Base-by-base conservation (phyloP, 306 rosid species). In the Hippophae tibetana region DNA sequence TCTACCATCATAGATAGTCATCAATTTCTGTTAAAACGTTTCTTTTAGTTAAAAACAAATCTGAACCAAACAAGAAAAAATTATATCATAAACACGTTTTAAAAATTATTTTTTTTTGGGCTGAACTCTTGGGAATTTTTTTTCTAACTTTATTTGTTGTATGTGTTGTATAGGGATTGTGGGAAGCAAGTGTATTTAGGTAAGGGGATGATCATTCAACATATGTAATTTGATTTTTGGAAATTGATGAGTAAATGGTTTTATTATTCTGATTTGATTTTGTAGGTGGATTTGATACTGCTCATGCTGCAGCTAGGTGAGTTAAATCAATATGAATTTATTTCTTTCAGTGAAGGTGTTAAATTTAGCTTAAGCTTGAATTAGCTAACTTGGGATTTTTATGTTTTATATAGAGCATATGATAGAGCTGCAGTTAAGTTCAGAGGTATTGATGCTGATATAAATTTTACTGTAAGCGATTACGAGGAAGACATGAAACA, bases 111-210 rank as follows among this genome's bases (percentile, higher is more conserved):
- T 12, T 0, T 8, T 41, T 57, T 13, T 1, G 23, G 18, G 23
- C 14, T 1, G 8, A 47, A 50, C 48, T 57, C 25, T 42, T 57
- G 54, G 52, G 31, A 10, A 7, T 14, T 58, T 6, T 12, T 23
- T 62, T 13, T 10, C 8, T 7, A 7, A 44, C 49, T 18, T 50
- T 2, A 42, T 1, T 9, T 52, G 13, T 9, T 27, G 38, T 6
- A 23, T 59, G 9, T 49, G 42, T 40, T 52, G 25, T 52, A 8
- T 10, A 81, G 86, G 86, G 86, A 81, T 68, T 74, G 86, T 69
- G 86, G 86, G 63, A 81, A 77, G 70, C 86, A 81, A 69, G 83
- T 81, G 6, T 81, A 81, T 70, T 65, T 81, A 50, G 86, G 85
- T 80, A 61, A 72, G 64, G 10, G 47, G 45, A 56, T 52, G 53